Percentiles rank a stretch among this genome's conserved stretches.
Conservation (phyloP, 768 basidiomycete species). For the Kwoniella newhampshirensis region DNA sequence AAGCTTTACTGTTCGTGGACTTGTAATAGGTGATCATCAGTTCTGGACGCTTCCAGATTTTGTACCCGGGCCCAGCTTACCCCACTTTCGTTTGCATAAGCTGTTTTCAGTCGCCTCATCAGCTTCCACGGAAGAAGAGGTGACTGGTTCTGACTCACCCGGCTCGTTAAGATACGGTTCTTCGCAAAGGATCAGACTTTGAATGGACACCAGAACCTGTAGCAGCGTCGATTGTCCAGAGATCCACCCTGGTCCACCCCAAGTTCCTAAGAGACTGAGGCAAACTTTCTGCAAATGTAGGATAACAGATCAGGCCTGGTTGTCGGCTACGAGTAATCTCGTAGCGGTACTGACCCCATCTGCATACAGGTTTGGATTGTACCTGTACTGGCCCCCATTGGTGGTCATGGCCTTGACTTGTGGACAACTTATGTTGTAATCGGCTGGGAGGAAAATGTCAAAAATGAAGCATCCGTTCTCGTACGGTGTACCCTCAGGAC, state of each 20-base stretch:
- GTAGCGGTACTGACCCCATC: constrained; percentile 37
- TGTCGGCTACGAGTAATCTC: neutral
- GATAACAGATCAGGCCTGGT: neutral
- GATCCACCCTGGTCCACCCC: constrained; percentile 91
- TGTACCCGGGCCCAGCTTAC: no score
- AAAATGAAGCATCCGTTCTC: constrained; percentile 86
- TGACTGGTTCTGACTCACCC: constrained; percentile 56
- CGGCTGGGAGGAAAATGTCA: constrained; percentile 79
- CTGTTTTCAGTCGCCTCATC: neutral
- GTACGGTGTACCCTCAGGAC: constrained; percentile 90
- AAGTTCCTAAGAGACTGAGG: constrained; percentile 84
- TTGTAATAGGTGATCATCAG: constrained; percentile 11
- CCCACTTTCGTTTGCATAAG: constrained; percentile 25
- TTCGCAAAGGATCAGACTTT: constrained; percentile 93
- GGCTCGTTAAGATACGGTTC: constrained; percentile 94
- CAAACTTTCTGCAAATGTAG: constrained; percentile 67
- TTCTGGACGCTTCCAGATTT: no score
- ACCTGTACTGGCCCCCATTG: constrained; percentile 57
- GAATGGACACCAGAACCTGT: constrained; percentile 89
- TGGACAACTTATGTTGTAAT: constrained; percentile 84
- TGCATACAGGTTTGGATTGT: constrained; percentile 93
- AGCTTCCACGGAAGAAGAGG: neutral
- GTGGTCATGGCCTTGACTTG: constrained; percentile 66
- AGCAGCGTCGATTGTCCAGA: constrained; percentile 83
- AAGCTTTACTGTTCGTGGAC: constrained; percentile 39